Percentiles rank a stretch among this genome's conserved stretches.
Conservation (phyloP, 805 yeast genomes). For the Brettanomyces naardenensis region DNA sequence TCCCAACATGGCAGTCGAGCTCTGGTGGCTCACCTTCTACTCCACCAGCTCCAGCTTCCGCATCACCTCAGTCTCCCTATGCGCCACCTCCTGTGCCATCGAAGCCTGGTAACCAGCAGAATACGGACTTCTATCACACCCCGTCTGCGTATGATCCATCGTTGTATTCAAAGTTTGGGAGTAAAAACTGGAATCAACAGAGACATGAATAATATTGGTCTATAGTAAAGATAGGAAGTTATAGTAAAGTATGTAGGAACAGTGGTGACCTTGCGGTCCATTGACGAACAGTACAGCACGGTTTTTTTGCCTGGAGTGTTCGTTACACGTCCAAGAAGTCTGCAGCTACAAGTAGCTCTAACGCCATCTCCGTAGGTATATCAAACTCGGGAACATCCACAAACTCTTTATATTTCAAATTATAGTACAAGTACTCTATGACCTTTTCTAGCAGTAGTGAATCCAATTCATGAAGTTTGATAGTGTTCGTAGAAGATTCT, state of each 20-base stretch:
- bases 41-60: neutral
- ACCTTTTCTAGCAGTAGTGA: slow-evolving; percentile 68
- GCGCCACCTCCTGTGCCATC: slow-evolving; percentile 22
- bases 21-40: neutral
- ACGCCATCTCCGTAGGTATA: slow-evolving; percentile 88
- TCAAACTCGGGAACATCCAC: slow-evolving; percentile 78
- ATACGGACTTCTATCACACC: slow-evolving; percentile 35
- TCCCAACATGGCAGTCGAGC: neutral
- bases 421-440: slow-evolving; percentile 77
- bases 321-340: slow-evolving; percentile 72
- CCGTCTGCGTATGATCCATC: slow-evolving; percentile 45
- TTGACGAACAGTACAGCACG: no score
- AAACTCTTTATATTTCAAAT: slow-evolving; percentile 55
- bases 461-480: slow-evolving; percentile 56
- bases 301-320: no score
- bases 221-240: neutral
- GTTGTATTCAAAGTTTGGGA: slow-evolving; percentile 31
- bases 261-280: no score
- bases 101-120: slow-evolving; percentile 17
- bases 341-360: slow-evolving; percentile 87
- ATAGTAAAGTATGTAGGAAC: no score
- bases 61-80: neutral
- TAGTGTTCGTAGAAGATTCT: slow-evolving; percentile 51
- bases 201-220: neutral
- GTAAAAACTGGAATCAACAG: slow-evolving; percentile 8